Evolutionary conservation across 352 stramenopile genomes (phyloP).

Genomic region (Phytopythium mirpurense): DNA sequence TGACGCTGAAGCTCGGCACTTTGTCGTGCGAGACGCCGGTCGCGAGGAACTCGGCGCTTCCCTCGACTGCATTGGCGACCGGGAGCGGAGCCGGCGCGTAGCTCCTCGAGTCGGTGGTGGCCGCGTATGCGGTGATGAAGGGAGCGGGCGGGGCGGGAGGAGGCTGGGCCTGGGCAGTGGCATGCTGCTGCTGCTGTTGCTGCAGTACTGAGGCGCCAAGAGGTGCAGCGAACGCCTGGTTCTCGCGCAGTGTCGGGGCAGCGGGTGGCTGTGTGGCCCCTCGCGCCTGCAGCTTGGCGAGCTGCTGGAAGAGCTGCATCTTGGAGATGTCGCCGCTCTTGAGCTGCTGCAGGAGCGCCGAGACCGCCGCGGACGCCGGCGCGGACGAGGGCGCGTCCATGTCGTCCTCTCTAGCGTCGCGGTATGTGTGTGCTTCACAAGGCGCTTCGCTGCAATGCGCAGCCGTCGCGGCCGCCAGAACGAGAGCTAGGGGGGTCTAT

Average conservation of each 20-base stretch:
- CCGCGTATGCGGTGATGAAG: not conserved
- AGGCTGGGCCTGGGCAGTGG: no score
- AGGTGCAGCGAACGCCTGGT: no score
- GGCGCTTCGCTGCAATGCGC: not conserved
- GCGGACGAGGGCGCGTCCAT: constrained; percentile 31
- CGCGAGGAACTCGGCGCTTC: constrained; percentile 41
- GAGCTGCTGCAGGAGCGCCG: constrained; percentile 75
- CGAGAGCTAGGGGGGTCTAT: no score
- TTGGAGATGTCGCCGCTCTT: constrained; percentile 83
- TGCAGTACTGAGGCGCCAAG: no score
- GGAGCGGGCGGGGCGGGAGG: not conserved
- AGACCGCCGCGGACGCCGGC: constrained; percentile 36
- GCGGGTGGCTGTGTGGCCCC: no score
- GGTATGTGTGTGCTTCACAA: not conserved
- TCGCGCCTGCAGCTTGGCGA: constrained; percentile 54
- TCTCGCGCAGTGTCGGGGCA: not conserved
- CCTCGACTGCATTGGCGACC: constrained; percentile 22
- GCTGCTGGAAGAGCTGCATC: constrained; percentile 81
- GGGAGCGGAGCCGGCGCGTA: not conserved
- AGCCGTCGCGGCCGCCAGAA: no score
- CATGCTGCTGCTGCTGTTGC: not conserved
- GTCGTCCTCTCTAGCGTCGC: not conserved
- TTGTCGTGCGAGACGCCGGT: constrained; percentile 70
- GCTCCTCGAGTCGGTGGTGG: not conserved
- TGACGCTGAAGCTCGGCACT: constrained; percentile 51